phyloP scores from a whole-genome alignment of 768 basidiomycete species.

The Chalciporus sphaerocephalus region DNA sequence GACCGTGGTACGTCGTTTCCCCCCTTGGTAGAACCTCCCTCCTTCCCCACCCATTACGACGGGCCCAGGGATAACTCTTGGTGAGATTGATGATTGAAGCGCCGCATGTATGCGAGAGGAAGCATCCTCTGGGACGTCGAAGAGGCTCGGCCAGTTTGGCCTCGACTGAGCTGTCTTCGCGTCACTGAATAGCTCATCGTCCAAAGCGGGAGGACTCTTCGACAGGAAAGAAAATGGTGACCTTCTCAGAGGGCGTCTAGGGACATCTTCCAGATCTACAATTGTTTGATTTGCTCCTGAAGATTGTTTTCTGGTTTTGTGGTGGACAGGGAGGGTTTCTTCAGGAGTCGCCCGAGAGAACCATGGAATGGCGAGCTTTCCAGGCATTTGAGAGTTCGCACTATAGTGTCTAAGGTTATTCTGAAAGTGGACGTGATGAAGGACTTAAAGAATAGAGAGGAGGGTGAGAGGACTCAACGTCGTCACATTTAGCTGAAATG shows the following conservation, averaged over 20 bases:
- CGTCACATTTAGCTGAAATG: not conserved
- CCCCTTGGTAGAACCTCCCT: conserved; percentile 28
- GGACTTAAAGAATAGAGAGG: not conserved
- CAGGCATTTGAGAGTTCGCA: conserved; percentile 1
- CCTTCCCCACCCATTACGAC: conserved; percentile 12
- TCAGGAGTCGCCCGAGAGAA: not conserved
- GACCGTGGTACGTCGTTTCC: conserved; percentile 26
- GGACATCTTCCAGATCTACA: conserved; percentile 11
- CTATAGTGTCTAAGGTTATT: conserved; percentile 6
- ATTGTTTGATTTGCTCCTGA: not conserved
- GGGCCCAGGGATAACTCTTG: conserved; percentile 1
- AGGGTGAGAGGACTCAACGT: not conserved
- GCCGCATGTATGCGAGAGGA: conserved; percentile 15
- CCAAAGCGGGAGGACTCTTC: conserved; percentile 13
- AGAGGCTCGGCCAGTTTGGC: conserved; percentile 22
- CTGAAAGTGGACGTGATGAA: not conserved
- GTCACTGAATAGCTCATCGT: conserved; percentile 23
- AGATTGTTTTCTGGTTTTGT: not conserved
- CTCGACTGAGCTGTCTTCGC: conserved; percentile 23
- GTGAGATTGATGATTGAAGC: conserved; percentile 3
- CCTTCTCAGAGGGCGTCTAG: conserved; percentile 5
- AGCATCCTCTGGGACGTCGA: conserved; percentile 19
- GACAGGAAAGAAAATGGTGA: conserved; percentile 16
- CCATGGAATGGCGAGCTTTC: conserved; percentile 1
- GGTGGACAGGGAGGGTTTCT: conserved; percentile 1